Conservation (phyloP, 2,329 filamentous ascomycete species). For the Macrophomina tecta region DNA sequence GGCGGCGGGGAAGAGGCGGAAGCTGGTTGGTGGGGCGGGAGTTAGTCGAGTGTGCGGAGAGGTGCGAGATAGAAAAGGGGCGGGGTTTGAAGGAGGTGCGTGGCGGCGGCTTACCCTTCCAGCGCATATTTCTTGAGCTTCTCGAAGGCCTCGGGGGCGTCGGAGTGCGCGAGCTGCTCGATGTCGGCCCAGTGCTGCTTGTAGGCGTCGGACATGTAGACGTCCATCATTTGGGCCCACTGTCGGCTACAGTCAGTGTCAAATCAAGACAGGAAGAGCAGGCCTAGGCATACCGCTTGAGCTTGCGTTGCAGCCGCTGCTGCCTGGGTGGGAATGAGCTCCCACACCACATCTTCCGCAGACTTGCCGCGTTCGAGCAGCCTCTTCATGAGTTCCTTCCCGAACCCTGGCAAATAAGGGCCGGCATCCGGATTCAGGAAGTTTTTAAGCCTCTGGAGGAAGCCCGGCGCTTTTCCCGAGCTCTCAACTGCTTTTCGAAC, state of each 20-base stretch:
- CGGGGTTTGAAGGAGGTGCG: background rate
- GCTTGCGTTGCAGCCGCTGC: conserved; percentile 25
- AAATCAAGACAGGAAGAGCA: too few species aligned
- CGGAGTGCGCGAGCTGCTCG: conserved; percentile 21
- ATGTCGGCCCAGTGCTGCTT: conserved; percentile 30
- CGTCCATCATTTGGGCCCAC: conserved; percentile 30
- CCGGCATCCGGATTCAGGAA: conserved; percentile 25
- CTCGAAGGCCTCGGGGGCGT: conserved; percentile 19
- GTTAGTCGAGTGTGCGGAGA: background rate
- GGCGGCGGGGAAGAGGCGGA: conserved; percentile 28
- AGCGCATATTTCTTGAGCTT: conserved; percentile 28
- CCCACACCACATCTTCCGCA: conserved; percentile 28
- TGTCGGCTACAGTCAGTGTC: conserved; percentile 5
- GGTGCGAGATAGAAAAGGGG: background rate
- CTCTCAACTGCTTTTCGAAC: conserved; percentile 24
- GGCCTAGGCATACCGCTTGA: conserved; percentile 25
- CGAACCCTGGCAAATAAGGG: background rate
- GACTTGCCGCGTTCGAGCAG: conserved; percentile 29
- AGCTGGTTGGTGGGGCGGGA: background rate
- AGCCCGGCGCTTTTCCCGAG: background rate
- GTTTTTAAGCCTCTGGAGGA: conserved; percentile 20
- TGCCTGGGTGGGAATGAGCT: conserved; percentile 24
- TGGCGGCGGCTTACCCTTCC: conserved; percentile 16
- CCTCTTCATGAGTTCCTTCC: conserved; percentile 25
- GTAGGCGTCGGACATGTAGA: conserved; percentile 30